Evolutionary conservation across 305 asterid genomes (phyloP).

Genomic region (Coffea humblotiana): DNA sequence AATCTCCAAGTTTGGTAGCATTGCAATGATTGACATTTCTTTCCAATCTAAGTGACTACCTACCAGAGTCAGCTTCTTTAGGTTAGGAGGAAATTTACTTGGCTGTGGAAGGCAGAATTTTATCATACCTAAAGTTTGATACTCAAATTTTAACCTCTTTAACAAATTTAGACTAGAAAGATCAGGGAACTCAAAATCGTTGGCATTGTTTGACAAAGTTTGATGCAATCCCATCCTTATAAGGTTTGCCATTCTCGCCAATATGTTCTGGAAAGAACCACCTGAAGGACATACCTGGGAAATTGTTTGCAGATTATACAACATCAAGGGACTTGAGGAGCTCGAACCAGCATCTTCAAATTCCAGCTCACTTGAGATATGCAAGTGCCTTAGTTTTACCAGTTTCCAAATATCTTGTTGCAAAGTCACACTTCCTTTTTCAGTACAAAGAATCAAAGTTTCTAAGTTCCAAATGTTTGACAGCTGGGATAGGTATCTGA

Average conservation of each 20-base stretch:
- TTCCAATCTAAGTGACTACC: too few species aligned
- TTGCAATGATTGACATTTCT: too few species aligned
- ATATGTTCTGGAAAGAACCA: background rate
- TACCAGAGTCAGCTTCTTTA: too few species aligned
- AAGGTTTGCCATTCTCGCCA: background rate
- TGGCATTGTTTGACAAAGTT: background rate
- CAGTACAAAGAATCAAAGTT: too few species aligned
- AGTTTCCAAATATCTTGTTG: too few species aligned
- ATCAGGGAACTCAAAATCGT: background rate
- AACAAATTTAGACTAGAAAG: background rate
- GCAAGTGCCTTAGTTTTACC: background rate
- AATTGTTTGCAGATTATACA: background rate
- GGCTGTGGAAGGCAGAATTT: background rate
- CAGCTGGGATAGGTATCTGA: too few species aligned
- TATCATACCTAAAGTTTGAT: background rate
- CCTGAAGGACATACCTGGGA: background rate
- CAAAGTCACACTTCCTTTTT: too few species aligned
- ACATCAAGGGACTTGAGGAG: background rate
- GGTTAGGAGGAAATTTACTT: too few species aligned
- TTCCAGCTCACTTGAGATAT: background rate
- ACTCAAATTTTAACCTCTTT: background rate
- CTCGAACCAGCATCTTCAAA: background rate
- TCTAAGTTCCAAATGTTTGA: too few species aligned
- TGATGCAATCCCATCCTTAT: background rate
- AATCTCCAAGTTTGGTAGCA: too few species aligned